A percentile compares a stretch with the other conserved stretches of the same genome.
Evolutionary conservation across 2,329 filamentous ascomycete species (phyloP).

Genomic region (Alternaria postmessia): DNA sequence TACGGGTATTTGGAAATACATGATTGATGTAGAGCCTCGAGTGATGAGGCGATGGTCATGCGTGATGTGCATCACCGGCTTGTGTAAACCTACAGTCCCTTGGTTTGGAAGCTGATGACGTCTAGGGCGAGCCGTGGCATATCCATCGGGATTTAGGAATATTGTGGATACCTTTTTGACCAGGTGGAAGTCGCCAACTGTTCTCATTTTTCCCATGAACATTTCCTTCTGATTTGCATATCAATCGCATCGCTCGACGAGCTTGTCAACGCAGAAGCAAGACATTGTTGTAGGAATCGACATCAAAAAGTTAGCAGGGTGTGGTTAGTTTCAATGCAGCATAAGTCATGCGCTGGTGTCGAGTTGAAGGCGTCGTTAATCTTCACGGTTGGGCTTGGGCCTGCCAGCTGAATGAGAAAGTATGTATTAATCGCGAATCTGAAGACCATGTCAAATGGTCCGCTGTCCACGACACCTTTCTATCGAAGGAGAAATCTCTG

Average conservation of each 20-base stretch:
- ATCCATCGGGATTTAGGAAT: not conserved
- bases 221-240: no score
- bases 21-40: not conserved
- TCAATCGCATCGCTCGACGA: no score
- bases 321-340: not conserved
- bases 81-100: not conserved
- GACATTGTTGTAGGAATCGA: not conserved
- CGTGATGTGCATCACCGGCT: not conserved
- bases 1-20: no score
- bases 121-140: not conserved
- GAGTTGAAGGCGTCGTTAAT: not conserved
- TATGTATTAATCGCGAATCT: not conserved
- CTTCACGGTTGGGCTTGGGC: not conserved
- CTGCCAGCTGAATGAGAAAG: not conserved
- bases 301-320: not conserved
- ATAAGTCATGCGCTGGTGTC: not conserved
- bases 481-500: rapidly evolving
- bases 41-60: not conserved
- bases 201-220: no score
- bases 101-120: not conserved
- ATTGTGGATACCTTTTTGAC: not conserved
- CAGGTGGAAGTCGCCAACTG: not conserved
- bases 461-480: not conserved
- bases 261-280: not conserved
- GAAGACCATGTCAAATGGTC: not conserved